Percentiles rank a stretch among this genome's conserved stretches.
phyloP scores from a whole-genome alignment of 768 basidiomycete genomes.

The Rhizopogon vinicolor region DNA sequence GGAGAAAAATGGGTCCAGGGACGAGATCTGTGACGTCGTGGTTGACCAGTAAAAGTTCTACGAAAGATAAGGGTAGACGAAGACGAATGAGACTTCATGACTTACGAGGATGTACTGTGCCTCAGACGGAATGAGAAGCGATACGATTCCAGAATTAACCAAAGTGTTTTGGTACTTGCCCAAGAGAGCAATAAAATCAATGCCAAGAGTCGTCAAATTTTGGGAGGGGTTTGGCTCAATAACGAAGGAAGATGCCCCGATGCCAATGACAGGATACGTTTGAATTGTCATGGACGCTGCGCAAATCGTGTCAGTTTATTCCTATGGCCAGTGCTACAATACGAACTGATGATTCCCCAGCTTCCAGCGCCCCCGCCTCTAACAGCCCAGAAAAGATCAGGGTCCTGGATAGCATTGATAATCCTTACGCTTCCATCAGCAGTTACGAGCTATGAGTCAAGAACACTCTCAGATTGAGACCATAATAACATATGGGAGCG shows the following conservation, averaged over 20 bases:
- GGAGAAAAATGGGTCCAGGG: conserved; percentile 13
- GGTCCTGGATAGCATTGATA: conserved; percentile 36
- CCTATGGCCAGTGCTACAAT: background rate
- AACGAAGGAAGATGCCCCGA: conserved; percentile 11
- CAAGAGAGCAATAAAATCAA: conserved; percentile 14
- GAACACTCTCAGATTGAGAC: background rate
- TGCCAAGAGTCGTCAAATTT: conserved; percentile 9
- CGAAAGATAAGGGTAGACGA: background rate
- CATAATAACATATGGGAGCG: background rate
- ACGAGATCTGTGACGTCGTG: background rate
- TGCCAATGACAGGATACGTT: conserved; percentile 4
- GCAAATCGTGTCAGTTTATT: background rate
- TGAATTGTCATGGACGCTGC: conserved; percentile 14
- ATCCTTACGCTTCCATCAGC: conserved; percentile 33
- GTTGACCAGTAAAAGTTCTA: conserved; percentile 15
- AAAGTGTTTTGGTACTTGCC: conserved; percentile 15
- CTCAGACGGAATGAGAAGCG: background rate
- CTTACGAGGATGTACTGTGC: conserved; percentile 13
- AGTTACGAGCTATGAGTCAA: conserved; percentile 29
- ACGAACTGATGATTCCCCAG: conserved; percentile 38
- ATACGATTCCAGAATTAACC: conserved; percentile 10
- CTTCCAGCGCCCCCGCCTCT: conserved; percentile 51
- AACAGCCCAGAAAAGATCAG: conserved; percentile 52
- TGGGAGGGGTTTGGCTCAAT: conserved; percentile 8
- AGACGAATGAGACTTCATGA: background rate